Evolutionary conservation across 305 asterid genomes (phyloP).

Genomic region (Fraxinus nigra): DNA sequence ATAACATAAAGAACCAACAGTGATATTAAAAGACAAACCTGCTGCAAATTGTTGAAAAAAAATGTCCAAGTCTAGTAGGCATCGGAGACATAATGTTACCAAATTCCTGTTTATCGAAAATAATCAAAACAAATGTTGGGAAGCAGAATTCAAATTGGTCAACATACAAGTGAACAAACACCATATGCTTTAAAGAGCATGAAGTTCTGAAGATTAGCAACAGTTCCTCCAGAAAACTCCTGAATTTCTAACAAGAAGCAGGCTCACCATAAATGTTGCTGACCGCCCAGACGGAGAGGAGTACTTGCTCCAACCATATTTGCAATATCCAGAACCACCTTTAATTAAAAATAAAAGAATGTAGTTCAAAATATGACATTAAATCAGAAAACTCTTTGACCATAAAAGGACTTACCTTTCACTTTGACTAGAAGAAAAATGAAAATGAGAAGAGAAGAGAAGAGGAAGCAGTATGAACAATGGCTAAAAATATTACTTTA

Average conservation of each 20-base stretch:
- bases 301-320: constrained; percentile 96
- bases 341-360: constrained; percentile 14
- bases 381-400: constrained; percentile 5
- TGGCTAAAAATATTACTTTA: not conserved
- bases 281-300: constrained; percentile 88
- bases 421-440: not conserved
- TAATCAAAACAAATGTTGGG: constrained; percentile 11
- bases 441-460: not conserved
- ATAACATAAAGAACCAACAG: not conserved
- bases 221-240: constrained; percentile 18
- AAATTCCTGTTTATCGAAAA: constrained; percentile 64
- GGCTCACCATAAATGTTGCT: constrained; percentile 82
- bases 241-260: constrained; percentile 23
- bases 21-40: constrained; percentile 42
- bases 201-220: constrained; percentile 21
- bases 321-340: constrained; percentile 98
- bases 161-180: constrained; percentile 1
- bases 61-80: constrained; percentile 88
- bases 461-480: not conserved
- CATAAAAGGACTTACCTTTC: constrained; percentile 4
- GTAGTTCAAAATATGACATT: not conserved
- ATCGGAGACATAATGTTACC: constrained; percentile 92
- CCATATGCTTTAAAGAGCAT: constrained; percentile 7
- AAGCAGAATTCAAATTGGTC: constrained; percentile 9
- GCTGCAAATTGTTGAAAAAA: constrained; percentile 86